These are phyloP conservation scores for Leishmania guyanensis DNA, from an alignment of 208 protist genomes.

Conservation along the genomic window DNA sequence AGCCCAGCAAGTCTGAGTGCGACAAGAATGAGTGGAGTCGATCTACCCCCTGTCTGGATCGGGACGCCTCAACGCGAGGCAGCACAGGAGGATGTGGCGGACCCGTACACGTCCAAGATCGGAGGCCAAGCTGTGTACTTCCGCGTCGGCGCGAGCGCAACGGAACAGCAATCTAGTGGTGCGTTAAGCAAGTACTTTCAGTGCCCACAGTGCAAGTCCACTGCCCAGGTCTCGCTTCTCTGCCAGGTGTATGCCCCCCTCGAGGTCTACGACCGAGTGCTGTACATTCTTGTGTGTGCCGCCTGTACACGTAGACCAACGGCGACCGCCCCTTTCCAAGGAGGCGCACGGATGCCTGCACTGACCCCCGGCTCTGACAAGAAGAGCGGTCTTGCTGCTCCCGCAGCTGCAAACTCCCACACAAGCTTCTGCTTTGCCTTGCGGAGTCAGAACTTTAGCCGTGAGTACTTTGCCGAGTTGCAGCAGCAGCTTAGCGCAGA, in stretches of 20 bases:
- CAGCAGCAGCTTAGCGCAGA: slow-evolving; percentile 21
- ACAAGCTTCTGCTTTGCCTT: slow-evolving; percentile 78
- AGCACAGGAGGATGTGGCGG: slow-evolving; percentile 41
- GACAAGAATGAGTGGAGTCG: slow-evolving; percentile 10
- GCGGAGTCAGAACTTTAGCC: slow-evolving; percentile 82
- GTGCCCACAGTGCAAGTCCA: slow-evolving; percentile 73
- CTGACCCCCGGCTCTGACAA: slow-evolving; percentile 14
- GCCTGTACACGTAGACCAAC: slow-evolving; percentile 34
- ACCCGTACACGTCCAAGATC: slow-evolving; percentile 69
- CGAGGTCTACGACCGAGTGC: slow-evolving; percentile 76
- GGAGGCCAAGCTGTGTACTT: slow-evolving; percentile 70
- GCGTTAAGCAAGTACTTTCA: slow-evolving; percentile 46
- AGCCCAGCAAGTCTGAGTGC: not conserved
- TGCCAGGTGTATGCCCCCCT: slow-evolving; percentile 82
- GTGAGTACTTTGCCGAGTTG: slow-evolving; percentile 44
- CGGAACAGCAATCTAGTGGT: slow-evolving; percentile 13
- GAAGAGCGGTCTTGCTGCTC: slow-evolving; percentile 26
- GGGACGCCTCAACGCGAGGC: slow-evolving; percentile 44
- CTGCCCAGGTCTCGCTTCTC: slow-evolving; percentile 60
- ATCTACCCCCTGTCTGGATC: slow-evolving; percentile 49
- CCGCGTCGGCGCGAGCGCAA: slow-evolving; percentile 29
- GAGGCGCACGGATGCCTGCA: not conserved
- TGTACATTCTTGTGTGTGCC: slow-evolving; percentile 81
- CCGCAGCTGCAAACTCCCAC: slow-evolving; percentile 12
- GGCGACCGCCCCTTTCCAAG: not conserved